phyloP scores from a whole-genome alignment of 2,329 filamentous ascomycete genomes.

The Parasarocladium wereldwijsianum region DNA sequence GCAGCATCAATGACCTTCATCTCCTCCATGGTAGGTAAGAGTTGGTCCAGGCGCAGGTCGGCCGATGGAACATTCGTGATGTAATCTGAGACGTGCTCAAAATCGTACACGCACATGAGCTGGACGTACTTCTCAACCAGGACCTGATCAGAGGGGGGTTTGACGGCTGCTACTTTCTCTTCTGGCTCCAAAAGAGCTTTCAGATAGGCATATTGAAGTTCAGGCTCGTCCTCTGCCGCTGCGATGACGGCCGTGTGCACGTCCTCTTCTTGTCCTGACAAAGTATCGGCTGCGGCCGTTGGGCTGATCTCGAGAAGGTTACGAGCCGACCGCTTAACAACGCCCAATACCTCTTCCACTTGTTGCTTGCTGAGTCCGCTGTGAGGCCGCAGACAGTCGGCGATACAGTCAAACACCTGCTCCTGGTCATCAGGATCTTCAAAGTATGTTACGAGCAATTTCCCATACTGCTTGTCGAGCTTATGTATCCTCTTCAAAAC shows the following conservation, averaged over 20 bases:
- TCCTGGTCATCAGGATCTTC: slow-evolving; percentile 68
- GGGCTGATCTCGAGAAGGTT: slow-evolving; percentile 56
- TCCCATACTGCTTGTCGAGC: slow-evolving; percentile 62
- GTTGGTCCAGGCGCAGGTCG: slow-evolving; percentile 62
- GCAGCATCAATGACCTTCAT: slow-evolving; percentile 86
- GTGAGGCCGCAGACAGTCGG: slow-evolving; percentile 54
- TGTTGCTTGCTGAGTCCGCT: slow-evolving; percentile 55
- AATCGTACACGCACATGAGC: slow-evolving; percentile 79
- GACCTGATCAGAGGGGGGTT: slow-evolving; percentile 28
- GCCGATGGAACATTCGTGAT: slow-evolving; percentile 61
- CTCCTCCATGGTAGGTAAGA: slow-evolving; percentile 79
- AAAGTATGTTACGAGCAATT: slow-evolving; percentile 68
- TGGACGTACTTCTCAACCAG: slow-evolving; percentile 77
- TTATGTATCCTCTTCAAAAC: slow-evolving; percentile 84
- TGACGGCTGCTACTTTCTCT: slow-evolving; percentile 8
- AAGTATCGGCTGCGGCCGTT: slow-evolving; percentile 45
- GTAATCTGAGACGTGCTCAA: slow-evolving; percentile 72
- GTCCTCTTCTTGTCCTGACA: slow-evolving; percentile 46
- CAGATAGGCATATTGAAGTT: slow-evolving; percentile 64
- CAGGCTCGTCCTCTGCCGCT: slow-evolving; percentile 42
- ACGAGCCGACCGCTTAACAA: slow-evolving; percentile 49
- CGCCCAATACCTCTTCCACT: slow-evolving; percentile 50
- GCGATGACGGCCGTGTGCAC: slow-evolving; percentile 53
- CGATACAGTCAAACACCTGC: slow-evolving; percentile 65
- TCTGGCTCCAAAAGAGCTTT: slow-evolving; percentile 56